phyloP scores from a whole-genome alignment of 2,329 filamentous ascomycete species.

The Fusarium sp. region DNA sequence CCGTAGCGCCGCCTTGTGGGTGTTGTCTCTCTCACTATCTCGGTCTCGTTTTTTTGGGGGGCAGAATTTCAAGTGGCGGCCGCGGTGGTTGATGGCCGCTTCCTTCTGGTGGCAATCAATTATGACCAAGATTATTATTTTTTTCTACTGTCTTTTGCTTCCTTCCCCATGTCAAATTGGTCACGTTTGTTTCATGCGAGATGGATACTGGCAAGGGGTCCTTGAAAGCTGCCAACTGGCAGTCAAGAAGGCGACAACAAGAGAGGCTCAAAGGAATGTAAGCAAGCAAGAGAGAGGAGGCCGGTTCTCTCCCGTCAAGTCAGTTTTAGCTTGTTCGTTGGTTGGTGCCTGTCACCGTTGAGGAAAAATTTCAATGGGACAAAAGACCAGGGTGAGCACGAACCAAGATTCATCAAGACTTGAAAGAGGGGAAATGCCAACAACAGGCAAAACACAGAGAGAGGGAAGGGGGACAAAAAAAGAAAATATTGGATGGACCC shows the following conservation, averaged over 20 bases:
- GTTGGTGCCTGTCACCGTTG: not conserved
- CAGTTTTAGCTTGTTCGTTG: not conserved
- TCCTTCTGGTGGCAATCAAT: not conserved
- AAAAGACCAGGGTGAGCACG: not conserved
- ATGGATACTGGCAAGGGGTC: constrained; percentile 26
- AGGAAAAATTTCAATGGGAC: constrained; percentile 9
- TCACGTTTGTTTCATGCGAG: constrained; percentile 24
- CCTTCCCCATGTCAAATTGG: constrained; percentile 1
- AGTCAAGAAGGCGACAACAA: not conserved
- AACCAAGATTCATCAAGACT: not conserved
- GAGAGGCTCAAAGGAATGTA: not conserved
- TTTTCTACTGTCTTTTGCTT: not conserved
- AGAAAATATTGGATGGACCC: not conserved
- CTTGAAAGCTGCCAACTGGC: constrained; percentile 11
- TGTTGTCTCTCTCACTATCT: not conserved
- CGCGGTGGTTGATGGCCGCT: constrained; percentile 30
- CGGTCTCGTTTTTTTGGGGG: not conserved
- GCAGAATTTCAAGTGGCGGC: constrained; percentile 10
- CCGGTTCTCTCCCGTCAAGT: not conserved
- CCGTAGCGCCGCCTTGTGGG: not conserved
- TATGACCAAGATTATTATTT: not conserved
- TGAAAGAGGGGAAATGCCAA: not conserved
- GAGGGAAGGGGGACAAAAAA: not conserved
- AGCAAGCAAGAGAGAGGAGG: not conserved
- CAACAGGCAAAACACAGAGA: not conserved